Base-by-base conservation (phyloP, 768 basidiomycete species). In the Tricholoma matsutake region DNA sequence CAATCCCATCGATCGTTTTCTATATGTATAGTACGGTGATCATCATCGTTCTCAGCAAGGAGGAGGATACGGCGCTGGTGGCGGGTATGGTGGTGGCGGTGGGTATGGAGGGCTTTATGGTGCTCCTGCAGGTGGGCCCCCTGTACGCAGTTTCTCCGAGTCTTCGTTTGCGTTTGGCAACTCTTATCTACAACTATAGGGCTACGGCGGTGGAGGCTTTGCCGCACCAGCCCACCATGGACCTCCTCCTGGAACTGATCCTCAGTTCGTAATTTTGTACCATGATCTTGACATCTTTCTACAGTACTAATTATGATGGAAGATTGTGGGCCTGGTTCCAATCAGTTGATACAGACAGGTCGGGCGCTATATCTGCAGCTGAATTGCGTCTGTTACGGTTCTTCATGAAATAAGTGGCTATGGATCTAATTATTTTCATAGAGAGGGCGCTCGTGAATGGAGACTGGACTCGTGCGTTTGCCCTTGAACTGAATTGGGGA, bases 251-350 rank as follows among this genome's bases (percentile, higher is more conserved):
- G 89, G 87, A 31, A 86, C 86, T 13, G 91, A 93, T 58, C 89
- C 89, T 25, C 84, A 88, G 91, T 93, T 65, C 71, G 88, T 76
- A 14, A 31, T 35, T 47, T 47, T 20, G 28, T 43, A 7, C 10
- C 20, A 10, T 16, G 45, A 29, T 29, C 22, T 10, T 32, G 18
- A 14, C 37, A 29, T 8, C 6, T 32, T 6, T 45, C 13, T 2
- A 47, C 18, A 18, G 11, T 22, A 31, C 35, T 60, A 29, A 56
- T 31, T 58, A 56, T 28, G 34, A 56, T 20, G 57, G 9, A 47
- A 92, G 91, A 67, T 68, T 92, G 6, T 92, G 89, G 89, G 73
- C 64, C 54, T 90, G 88, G 88, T 94, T 93, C 72, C 63, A 67
- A 20, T 71, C 85, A 10, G 91, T 92, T 20, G 91, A 93, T 72